Conservation (phyloP, 2,329 filamentous ascomycete species). For the Pseudogymnoascus verrucosus region DNA sequence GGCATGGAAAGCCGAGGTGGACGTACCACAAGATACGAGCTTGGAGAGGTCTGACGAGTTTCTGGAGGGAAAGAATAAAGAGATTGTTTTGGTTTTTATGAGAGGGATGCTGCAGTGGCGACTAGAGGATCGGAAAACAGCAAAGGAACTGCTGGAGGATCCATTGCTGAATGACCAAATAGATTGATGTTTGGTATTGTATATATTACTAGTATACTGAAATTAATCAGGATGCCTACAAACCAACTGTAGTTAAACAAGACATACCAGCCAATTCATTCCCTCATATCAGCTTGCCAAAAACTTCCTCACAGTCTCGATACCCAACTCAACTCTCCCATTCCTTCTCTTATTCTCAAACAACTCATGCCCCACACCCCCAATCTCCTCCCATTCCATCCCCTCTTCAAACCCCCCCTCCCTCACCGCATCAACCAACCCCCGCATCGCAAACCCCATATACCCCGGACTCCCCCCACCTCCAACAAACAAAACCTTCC, state of each 20-base stretch:
- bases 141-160: slow-evolving; percentile 31
- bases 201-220: background rate
- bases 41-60: slow-evolving; percentile 9
- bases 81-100: slow-evolving; percentile 29
- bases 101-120: slow-evolving; percentile 32
- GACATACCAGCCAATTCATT: background rate
- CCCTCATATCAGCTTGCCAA: background rate
- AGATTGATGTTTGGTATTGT: background rate
- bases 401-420: too few species aligned
- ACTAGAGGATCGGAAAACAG: slow-evolving; percentile 31
- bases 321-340: background rate
- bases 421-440: too few species aligned
- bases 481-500: background rate
- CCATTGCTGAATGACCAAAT: slow-evolving; percentile 26
- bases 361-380: background rate
- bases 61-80: slow-evolving; percentile 23
- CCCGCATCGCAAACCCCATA: too few species aligned
- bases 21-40: slow-evolving; percentile 5
- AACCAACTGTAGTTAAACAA: background rate
- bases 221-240: background rate
- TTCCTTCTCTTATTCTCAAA: background rate
- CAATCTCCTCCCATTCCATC: too few species aligned
- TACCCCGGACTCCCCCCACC: too few species aligned
- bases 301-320: background rate
- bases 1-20: slow-evolving; percentile 6